Evolutionary conservation across 331 rosid species (phyloP), one percentile per base, ranked within the genome.

Genomic region (Phaseolus coccineus): DNA sequence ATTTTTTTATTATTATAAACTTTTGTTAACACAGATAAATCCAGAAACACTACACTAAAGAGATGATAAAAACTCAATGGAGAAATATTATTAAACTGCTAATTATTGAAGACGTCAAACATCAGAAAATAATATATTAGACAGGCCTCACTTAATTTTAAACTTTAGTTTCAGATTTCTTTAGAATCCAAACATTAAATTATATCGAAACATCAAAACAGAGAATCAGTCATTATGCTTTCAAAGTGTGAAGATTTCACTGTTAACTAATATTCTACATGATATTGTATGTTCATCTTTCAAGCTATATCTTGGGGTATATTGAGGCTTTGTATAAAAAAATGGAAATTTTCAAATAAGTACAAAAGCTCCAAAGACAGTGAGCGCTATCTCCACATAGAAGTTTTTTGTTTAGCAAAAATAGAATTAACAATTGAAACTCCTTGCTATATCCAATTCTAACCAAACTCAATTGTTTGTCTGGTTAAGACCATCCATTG

Each of bases 231-330:
- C 30, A 72, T 48, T 71, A 59, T 12, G 40, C 22, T 16, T n/a
- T 64, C 40, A 24, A 42, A 27, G 42, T 56, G 58, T 27, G 56
- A 58, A 27, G 52, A 50, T 63, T 71, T 70, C 51, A 35, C 39
- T 13, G 72, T 15, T 39, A 57, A 67, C 75, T 53, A 44, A 66
- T 64, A 16, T 47, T 65, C 67, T 42, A 52, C 76, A 58, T 3
- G 50, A 58, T 40, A 74, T 16, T 59, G 72, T 61, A 19, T 67
- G 67, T 52, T 77, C 77, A 76, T 25, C 69, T 80, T 76, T 33
- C 19, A 71, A 71, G 63, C 59, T 42, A 55, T 6, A 58, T 35
- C 35, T 37, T 37, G 67, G 46, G 44, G 72, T 52, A 46, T 33
- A 74, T 11, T 58, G 63, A 73, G 64, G 73, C 64, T 50, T 59